Base-by-base conservation (phyloP, 2,329 filamentous ascomycete species). In the Fusarium drepaniforme region DNA sequence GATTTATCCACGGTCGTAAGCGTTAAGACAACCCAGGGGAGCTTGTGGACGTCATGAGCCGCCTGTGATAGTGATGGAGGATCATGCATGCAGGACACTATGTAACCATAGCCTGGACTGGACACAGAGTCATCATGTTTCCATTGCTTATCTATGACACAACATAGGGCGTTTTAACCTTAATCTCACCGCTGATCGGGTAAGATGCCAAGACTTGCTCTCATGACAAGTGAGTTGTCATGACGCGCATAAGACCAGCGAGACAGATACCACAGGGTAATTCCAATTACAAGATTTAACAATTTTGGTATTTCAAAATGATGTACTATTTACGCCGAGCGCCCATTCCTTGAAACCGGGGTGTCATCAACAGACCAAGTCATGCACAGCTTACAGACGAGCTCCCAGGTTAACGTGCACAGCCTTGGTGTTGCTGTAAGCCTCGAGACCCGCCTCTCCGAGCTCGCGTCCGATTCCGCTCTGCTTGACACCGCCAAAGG, bases 401-500 rank as follows among this genome's bases (percentile, higher is more conserved):
- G 76, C 62, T 8, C 77, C 77, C 5, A 79, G 68, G 66, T 79
- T 79, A n/a, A 79, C 76, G 35, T 79, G 77, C 18, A 80, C 70
- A 4, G 77, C 62, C 70, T 80, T 80, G 66, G 72, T 72, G 57
- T 75, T 73, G 68, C 73, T 78, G 66, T 80, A 80, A 16, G 78
- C 75, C 61, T 80, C 78, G 7, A 80, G 62, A 4, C 78, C 78
- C 30, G 77, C 78, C 63, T 77, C 73, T 8, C 77, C 77, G 23
- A 79, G 72, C 67, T 79, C 77, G 23, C 77, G 72, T 0, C 77
- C 77, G 11, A 79, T 79, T 13, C 77, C 77, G 9, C 77, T 79
- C 76, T 79, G 77, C 75, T 79, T 79, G 13, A 79, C 76, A 5
- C 77, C 77, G 25, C 77, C 77, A 21, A 79, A 79, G 30, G 77